Conservation (phyloP, 2,329 filamentous ascomycete genomes). For the Beauveria australis region DNA sequence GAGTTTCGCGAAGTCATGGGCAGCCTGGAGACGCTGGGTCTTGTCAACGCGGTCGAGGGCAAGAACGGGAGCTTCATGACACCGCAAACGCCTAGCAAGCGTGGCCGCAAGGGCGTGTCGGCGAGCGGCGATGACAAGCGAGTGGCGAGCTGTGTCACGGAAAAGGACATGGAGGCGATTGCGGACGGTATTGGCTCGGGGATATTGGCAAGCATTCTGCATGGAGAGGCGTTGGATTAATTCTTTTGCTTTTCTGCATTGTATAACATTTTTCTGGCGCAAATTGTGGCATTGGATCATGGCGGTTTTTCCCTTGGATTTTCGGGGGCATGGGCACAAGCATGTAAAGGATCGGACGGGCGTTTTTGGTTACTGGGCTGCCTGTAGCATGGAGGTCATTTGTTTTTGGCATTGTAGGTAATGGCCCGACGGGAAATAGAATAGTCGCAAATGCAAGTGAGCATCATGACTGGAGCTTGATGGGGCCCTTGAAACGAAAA, state of each 20-base stretch:
- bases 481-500: background rate
- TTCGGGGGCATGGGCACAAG: background rate
- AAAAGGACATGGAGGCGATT: conserved; percentile 67
- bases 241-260: background rate
- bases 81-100: conserved; percentile 63
- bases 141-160: conserved; percentile 70
- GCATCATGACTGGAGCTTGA: background rate
- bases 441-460: background rate
- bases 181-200: conserved; percentile 54
- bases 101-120: conserved; percentile 51
- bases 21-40: conserved; percentile 78
- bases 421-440: background rate
- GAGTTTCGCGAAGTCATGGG: conserved; percentile 92
- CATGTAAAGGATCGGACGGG: background rate
- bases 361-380: background rate
- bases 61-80: conserved; percentile 59
- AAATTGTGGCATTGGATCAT: background rate
- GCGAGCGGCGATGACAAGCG: conserved; percentile 62
- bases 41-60: conserved; percentile 63
- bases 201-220: conserved; percentile 55
- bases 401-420: background rate
- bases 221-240: conserved; percentile 50
- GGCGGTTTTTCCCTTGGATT: background rate
- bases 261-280: background rate
- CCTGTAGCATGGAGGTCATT: background rate